Conservation (phyloP, 1,284 basidiomycete genomes). For the Papiliotrema terrestris region DNA sequence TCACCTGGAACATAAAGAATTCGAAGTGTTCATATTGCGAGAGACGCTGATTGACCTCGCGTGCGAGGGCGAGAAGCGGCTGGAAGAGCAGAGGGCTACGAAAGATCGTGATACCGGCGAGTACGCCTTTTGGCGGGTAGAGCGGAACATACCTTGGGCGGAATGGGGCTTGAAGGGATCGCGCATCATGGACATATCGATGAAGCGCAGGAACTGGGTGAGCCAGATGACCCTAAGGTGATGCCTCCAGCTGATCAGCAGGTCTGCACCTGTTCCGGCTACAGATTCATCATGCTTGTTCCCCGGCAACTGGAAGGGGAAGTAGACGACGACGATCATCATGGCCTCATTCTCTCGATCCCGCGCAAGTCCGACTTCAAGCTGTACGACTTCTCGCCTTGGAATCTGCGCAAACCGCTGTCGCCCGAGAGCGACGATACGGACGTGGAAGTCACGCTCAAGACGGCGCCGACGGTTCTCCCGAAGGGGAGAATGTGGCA, state of each 20-base stretch:
- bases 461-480: conserved; percentile 17
- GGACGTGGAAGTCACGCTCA: conserved; percentile 5
- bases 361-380: conserved; percentile 17
- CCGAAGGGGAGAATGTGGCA: conserved; percentile 21
- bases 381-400: conserved; percentile 40
- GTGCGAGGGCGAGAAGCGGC: conserved; percentile 35
- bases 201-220: conserved; percentile 37
- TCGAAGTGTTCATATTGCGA: conserved; percentile 53
- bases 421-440: not conserved
- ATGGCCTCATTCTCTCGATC: conserved; percentile 8
- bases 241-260: too few species aligned
- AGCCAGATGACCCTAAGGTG: conserved; percentile 6
- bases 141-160: conserved; percentile 27
- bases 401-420: conserved; percentile 8
- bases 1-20: conserved; percentile 12
- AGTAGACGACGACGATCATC: conserved; percentile 6
- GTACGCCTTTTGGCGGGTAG: conserved; percentile 14
- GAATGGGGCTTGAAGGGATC: conserved; percentile 40
- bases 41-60: conserved; percentile 51
- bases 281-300: conserved; percentile 29
- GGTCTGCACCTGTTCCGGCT: conserved; percentile 48
- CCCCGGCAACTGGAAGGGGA: conserved; percentile 3
- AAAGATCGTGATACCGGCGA: conserved; percentile 32
- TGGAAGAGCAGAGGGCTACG: conserved; percentile 38
- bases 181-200: conserved; percentile 30